Evolutionary conservation across 2,329 filamentous ascomycete genomes (phyloP).

Genomic region (Aureobasidium sp.): DNA sequence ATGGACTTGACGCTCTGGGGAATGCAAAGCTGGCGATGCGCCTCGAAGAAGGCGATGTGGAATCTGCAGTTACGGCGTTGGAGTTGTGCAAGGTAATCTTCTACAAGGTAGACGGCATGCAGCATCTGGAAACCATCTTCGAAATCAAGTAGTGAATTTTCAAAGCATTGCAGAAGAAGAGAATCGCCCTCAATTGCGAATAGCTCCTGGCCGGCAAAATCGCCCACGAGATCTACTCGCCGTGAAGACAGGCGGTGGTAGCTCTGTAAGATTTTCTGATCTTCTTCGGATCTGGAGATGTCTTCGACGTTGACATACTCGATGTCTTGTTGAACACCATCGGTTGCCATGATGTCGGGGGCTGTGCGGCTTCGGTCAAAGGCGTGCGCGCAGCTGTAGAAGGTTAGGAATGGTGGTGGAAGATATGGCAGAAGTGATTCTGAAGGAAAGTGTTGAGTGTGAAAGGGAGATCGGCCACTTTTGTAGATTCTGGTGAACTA

Average conservation of each 20-base stretch:
- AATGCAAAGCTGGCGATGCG: conserved; percentile 47
- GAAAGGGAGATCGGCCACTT: neutral
- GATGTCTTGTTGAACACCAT: conserved; percentile 5
- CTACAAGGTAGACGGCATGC: conserved; percentile 61
- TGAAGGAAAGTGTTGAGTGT: neutral
- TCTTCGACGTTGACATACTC: conserved; percentile 8
- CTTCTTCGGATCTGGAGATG: neutral
- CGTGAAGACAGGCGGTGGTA: conserved; percentile 37
- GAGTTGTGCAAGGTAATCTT: conserved; percentile 54
- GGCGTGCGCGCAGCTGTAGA: neutral
- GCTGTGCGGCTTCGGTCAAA: neutral
- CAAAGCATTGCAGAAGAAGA: conserved; percentile 55
- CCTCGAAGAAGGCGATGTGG: conserved; percentile 60
- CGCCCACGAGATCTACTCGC: conserved; percentile 59
- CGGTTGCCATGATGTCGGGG: neutral
- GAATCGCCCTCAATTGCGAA: conserved; percentile 69
- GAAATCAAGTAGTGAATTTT: conserved; percentile 56
- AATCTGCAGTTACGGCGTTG: conserved; percentile 59
- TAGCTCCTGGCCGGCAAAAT: conserved; percentile 65
- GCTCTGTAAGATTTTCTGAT: neutral
- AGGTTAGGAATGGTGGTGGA: neutral
- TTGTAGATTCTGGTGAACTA: neutral
- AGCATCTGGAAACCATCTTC: conserved; percentile 60
- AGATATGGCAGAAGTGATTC: neutral
- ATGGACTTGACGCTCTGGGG: conserved; percentile 32